These are phyloP conservation scores for Coemansia reversa DNA, from an alignment of 192 early-diverging fungal species.

Conservation along the genomic window DNA sequence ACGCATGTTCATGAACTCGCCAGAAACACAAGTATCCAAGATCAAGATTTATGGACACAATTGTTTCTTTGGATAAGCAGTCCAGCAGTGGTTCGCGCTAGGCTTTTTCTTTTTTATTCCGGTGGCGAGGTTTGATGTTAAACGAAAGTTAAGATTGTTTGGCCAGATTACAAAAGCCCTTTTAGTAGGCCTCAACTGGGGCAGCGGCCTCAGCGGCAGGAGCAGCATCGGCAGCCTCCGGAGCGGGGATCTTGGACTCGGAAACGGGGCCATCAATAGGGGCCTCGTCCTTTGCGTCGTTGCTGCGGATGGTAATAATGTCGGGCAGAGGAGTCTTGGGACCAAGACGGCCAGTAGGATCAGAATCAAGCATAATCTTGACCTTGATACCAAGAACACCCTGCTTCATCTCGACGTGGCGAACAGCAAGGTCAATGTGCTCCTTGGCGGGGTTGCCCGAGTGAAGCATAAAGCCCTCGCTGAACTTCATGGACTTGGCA, in stretches of 20 bases:
- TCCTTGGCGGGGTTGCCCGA: slow-evolving; percentile 97
- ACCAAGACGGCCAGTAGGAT: slow-evolving; percentile 89
- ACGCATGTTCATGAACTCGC: no score
- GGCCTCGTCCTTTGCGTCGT: slow-evolving; percentile 84
- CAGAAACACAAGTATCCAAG: no score
- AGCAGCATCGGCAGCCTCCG: slow-evolving; percentile 25
- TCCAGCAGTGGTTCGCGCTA: no score
- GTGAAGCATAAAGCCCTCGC: slow-evolving; percentile 99
- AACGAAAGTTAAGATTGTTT: slow-evolving; percentile 9
- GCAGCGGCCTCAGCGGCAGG: slow-evolving; percentile 31
- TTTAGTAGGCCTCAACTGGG: slow-evolving; percentile 50
- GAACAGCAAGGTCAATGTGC: slow-evolving; percentile 93
- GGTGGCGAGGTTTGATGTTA: slow-evolving; percentile 2
- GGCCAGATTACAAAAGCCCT: slow-evolving; percentile 15
- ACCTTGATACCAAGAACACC: slow-evolving; percentile 99
- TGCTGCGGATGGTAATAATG: slow-evolving; percentile 83
- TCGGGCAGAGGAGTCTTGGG: slow-evolving; percentile 97
- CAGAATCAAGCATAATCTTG: slow-evolving; percentile 98
- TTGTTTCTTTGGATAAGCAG: no score
- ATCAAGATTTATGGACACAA: no score
- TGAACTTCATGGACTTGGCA: slow-evolving; percentile 99
- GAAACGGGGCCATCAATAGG: slow-evolving; percentile 67
- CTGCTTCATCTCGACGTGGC: slow-evolving; percentile 97
- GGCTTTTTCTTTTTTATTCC: slow-evolving; percentile 9
- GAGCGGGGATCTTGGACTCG: slow-evolving; percentile 54